phyloP scores from a whole-genome alignment of 2,329 filamentous ascomycete species.

The Mycosphaerella sp. region DNA sequence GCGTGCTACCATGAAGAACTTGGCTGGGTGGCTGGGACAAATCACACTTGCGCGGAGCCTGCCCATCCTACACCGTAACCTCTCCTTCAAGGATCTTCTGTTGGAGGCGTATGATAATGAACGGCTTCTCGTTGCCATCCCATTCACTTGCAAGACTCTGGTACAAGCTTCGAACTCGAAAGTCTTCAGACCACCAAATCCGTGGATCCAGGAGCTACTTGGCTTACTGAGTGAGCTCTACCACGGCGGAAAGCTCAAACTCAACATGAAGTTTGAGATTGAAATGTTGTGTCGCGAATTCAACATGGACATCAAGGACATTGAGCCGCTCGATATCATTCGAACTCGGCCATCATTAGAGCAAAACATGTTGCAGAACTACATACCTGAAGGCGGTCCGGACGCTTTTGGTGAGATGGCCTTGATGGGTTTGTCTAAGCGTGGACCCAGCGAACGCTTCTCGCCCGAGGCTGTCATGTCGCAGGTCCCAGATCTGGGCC shows the following conservation, averaged over 20 bases:
- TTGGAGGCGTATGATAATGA: constrained; percentile 92
- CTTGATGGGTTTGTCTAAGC: constrained; percentile 61
- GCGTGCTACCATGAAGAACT: constrained; percentile 81
- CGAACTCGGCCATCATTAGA: constrained; percentile 56
- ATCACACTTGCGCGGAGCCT: constrained; percentile 89
- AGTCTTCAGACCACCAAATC: constrained; percentile 90
- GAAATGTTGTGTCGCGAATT: constrained; percentile 94
- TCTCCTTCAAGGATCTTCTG: constrained; percentile 92
- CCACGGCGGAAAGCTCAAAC: constrained; percentile 82
- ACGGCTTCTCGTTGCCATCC: constrained; percentile 83
- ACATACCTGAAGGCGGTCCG: constrained; percentile 44
- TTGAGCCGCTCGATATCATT: constrained; percentile 81
- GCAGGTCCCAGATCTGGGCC: constrained; percentile 75
- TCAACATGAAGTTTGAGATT: constrained; percentile 98
- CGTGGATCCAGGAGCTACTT: constrained; percentile 96
- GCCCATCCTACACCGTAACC: constrained; percentile 92
- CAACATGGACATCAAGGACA: constrained; percentile 82
- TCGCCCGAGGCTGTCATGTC: constrained; percentile 71
- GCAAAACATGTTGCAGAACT: constrained; percentile 33
- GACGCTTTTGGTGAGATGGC: constrained; percentile 75
- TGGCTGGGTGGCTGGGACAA: constrained; percentile 88
- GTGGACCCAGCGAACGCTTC: constrained; percentile 61
- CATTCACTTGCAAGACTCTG: constrained; percentile 95
- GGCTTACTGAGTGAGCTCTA: constrained; percentile 88
- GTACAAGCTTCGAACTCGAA: constrained; percentile 76